Percentiles rank a stretch among this genome's conserved stretches.
phyloP scores from a whole-genome alignment of 208 protist genomes.

The Leishmania tropica region DNA sequence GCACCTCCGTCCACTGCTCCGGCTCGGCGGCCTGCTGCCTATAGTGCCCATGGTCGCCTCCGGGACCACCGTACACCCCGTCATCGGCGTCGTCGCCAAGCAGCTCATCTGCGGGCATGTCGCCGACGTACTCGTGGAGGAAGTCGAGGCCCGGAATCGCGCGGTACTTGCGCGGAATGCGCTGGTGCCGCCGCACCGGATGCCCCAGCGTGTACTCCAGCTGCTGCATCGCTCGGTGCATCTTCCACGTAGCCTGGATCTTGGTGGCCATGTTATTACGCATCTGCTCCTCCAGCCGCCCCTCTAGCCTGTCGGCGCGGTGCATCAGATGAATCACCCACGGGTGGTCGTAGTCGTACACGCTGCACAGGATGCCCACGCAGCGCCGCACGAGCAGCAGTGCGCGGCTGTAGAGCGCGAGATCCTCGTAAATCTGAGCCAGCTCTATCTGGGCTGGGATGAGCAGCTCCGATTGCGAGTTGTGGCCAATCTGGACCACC shows the following conservation, averaged over 20 bases:
- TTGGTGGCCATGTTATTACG: slow-evolving; percentile 69
- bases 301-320: slow-evolving; percentile 55
- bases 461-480: slow-evolving; percentile 84
- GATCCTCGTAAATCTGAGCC: slow-evolving; percentile 83
- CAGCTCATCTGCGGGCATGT: slow-evolving; percentile 18
- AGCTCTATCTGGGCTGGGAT: slow-evolving; percentile 78
- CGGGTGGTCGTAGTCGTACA: slow-evolving; percentile 89
- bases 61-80: neutral
- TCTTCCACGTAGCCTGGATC: slow-evolving; percentile 84
- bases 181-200: slow-evolving; percentile 67
- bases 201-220: slow-evolving; percentile 64
- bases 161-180: slow-evolving; percentile 53
- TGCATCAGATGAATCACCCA: slow-evolving; percentile 76
- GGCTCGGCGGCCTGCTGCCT: neutral
- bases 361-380: slow-evolving; percentile 80
- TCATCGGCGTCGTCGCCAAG: slow-evolving; percentile 11
- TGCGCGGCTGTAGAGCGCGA: slow-evolving; percentile 75
- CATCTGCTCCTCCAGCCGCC: slow-evolving; percentile 44
- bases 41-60: neutral
- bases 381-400: slow-evolving; percentile 82
- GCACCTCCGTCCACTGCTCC: slow-evolving; percentile 23
- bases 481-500: slow-evolving; percentile 82
- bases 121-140: slow-evolving; percentile 44
- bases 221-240: slow-evolving; percentile 72
- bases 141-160: slow-evolving; percentile 49